phyloP scores from a whole-genome alignment of 2,329 filamentous ascomycete species.

The Mycosphaerella sp. region DNA sequence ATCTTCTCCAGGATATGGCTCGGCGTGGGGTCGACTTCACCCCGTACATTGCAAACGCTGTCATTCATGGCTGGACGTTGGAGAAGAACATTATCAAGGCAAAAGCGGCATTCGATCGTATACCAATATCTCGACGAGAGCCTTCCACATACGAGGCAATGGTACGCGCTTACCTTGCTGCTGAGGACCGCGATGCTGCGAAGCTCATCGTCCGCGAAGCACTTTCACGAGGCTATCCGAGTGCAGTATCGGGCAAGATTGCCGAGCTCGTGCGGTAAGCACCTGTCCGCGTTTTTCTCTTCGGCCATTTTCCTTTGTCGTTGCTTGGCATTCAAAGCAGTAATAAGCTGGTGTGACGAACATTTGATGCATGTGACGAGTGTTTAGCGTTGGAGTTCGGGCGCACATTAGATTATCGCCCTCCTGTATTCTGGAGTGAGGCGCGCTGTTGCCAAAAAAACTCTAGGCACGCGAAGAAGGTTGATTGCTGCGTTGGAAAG shows the following conservation, averaged over 20 bases:
- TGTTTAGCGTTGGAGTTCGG: conserved; percentile 16
- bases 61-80: conserved; percentile 93
- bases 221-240: conserved; percentile 81
- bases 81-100: conserved; percentile 76
- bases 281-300: neutral
- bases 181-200: conserved; percentile 71
- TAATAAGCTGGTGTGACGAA: conserved; percentile 4
- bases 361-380: conserved; percentile 8
- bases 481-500: neutral
- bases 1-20: conserved; percentile 70
- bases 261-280: conserved; percentile 64
- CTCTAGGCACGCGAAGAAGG: conserved; percentile 7
- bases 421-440: conserved; percentile 8
- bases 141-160: conserved; percentile 98
- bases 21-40: conserved; percentile 73
- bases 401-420: conserved; percentile 9
- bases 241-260: conserved; percentile 88
- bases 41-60: conserved; percentile 94
- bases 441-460: conserved; percentile 1
- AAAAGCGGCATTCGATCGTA: conserved; percentile 69
- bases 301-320: conserved; percentile 6
- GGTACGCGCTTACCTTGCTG: conserved; percentile 85
- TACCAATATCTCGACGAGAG: conserved; percentile 73
- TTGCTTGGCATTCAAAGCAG: conserved; percentile 5
- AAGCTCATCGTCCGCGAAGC: conserved; percentile 82